A percentile compares a stretch with the other conserved stretches of the same genome.
Conservation (phyloP, 305 asterid species). For the Solanum hybrid region DNA sequence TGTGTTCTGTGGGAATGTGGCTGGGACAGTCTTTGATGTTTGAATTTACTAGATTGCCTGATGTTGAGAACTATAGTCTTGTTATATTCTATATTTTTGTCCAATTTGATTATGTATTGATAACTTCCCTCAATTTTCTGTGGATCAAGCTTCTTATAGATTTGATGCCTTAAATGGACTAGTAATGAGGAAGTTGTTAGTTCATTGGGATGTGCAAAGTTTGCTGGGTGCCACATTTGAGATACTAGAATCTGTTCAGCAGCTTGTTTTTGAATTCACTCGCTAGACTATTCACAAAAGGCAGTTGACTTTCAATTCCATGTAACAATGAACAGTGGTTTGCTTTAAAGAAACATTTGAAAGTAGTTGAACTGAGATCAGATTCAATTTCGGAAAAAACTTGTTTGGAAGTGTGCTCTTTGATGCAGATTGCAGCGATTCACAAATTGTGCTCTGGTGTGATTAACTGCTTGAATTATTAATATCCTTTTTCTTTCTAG, state of each 20-base stretch:
- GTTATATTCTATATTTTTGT: not conserved
- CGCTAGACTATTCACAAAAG: conserved; percentile 1
- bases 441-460: not conserved
- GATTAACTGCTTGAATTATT: not conserved
- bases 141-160: conserved; percentile 1
- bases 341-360: not conserved
- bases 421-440: not conserved
- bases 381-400: not conserved
- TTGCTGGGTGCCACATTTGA: conserved; percentile 3
- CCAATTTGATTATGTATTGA: not conserved
- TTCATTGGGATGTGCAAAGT: not conserved
- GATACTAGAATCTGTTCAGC: conserved; percentile 2
- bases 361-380: not conserved
- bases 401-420: not conserved
- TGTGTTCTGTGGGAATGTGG: not conserved
- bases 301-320: not conserved
- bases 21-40: not conserved
- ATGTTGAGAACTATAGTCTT: not conserved
- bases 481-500: not conserved
- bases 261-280: conserved; percentile 16
- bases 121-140: conserved; percentile 4
- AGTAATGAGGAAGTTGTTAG: conserved; percentile 6
- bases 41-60: not conserved
- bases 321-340: not conserved
- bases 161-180: not conserved